Conservation (phyloP, 768 basidiomycete species). For the Pleurotus giganteus region DNA sequence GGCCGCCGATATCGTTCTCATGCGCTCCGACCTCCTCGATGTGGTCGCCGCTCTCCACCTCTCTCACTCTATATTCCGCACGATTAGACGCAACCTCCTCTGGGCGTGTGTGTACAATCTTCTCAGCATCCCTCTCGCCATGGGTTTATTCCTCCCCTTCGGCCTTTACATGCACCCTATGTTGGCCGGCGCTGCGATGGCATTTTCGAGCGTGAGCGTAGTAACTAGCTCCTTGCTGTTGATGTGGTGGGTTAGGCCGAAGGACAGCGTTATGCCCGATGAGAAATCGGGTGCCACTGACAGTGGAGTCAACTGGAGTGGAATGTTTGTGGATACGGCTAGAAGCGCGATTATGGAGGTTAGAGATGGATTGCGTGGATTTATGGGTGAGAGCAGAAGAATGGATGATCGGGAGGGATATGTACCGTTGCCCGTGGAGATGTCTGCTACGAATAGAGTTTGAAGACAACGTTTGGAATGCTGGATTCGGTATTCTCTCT, state of each 20-base stretch:
- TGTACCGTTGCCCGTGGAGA: conserved; percentile 69
- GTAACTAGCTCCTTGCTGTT: conserved; percentile 87
- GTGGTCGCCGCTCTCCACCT: conserved; percentile 96
- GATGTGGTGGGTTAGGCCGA: conserved; percentile 79
- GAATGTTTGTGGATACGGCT: conserved; percentile 47
- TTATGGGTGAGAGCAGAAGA: conserved; percentile 29
- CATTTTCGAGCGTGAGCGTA: conserved; percentile 94
- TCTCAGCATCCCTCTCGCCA: conserved; percentile 92
- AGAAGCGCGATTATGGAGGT: conserved; percentile 38
- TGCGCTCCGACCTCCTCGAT: conserved; percentile 95
- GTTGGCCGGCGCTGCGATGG: conserved; percentile 99
- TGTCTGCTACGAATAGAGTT: conserved; percentile 31
- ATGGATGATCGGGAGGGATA: conserved; percentile 52
- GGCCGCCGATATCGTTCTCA: conserved; percentile 96
- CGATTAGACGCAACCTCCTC: conserved; percentile 89
- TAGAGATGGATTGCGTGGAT: conserved; percentile 36
- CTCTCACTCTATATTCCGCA: conserved; percentile 81
- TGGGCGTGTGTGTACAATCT: conserved; percentile 98
- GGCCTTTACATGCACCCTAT: conserved; percentile 95
- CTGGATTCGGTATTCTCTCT: not conserved
- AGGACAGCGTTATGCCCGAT: conserved; percentile 67
- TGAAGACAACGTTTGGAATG: not conserved
- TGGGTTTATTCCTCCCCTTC: conserved; percentile 93
- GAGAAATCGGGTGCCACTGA: conserved; percentile 50
- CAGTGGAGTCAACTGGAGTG: conserved; percentile 39